A percentile compares a stretch with the other conserved stretches of the same genome.
Conservation (phyloP, 176 grass and related monocot species). For the Chrysopogon serrulatus region DNA sequence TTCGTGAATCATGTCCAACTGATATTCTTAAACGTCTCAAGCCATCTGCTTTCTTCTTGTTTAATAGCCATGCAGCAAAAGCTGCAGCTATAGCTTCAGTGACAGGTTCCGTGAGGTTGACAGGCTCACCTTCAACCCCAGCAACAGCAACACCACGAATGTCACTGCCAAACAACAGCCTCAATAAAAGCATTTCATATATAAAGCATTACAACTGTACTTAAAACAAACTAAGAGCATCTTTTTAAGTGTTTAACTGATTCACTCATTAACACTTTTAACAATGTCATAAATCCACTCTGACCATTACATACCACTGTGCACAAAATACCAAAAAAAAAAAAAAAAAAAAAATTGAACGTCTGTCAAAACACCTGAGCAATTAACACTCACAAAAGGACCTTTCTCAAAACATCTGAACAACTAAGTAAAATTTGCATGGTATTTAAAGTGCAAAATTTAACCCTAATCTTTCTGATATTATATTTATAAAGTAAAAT, state of each 20-base stretch:
- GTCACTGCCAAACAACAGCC: slow-evolving; percentile 52
- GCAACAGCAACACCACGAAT: slow-evolving; percentile 96
- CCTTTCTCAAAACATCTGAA: not conserved
- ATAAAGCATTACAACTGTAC: not conserved
- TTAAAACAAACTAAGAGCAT: not conserved
- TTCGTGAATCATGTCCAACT: slow-evolving; percentile 88
- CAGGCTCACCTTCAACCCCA: slow-evolving; percentile 73
- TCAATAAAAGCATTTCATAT: not conserved
- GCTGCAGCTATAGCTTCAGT: slow-evolving; percentile 85
- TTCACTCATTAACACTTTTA: not conserved
- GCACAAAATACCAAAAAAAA: not conserved
- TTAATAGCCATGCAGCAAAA: slow-evolving; percentile 82
- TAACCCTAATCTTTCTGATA: not conserved
- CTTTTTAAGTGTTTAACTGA: not conserved
- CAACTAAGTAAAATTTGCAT: not conserved
- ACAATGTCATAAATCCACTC: not conserved
- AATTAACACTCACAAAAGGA: not conserved
- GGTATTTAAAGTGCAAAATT: not conserved
- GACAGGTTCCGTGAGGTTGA: slow-evolving; percentile 73
- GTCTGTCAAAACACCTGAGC: not conserved
- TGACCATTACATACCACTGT: not conserved
- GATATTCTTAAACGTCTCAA: slow-evolving; percentile 80
- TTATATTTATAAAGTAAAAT: not conserved
- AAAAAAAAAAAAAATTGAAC: not conserved
- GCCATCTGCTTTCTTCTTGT: slow-evolving; percentile 81